Evolutionary conservation across 352 stramenopile species (phyloP).

Genomic region (Globisporangium recalcitrans): DNA sequence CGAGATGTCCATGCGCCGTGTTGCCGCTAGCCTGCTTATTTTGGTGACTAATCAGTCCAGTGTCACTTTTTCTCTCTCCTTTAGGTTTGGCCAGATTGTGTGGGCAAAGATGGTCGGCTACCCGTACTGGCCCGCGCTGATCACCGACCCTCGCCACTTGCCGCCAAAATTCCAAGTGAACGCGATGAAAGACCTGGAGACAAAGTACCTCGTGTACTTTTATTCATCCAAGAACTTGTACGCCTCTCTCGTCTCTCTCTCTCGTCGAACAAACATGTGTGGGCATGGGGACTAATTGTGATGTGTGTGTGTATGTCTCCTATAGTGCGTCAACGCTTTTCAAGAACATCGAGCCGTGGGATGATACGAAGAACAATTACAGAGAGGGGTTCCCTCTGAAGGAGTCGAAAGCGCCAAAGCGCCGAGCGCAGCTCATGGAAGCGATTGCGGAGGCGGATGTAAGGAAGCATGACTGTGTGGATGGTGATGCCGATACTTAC

Average conservation of each 20-base stretch:
- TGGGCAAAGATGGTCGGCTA: conserved; percentile 83
- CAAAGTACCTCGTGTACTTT: conserved; percentile 75
- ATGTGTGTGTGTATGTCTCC: neutral
- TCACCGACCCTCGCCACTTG: conserved; percentile 56
- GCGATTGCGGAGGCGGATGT: conserved; percentile 72
- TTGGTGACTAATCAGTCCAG: neutral
- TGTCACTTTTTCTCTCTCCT: neutral
- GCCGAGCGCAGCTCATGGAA: conserved; percentile 52
- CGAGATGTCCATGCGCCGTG: neutral
- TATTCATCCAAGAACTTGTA: conserved; percentile 78
- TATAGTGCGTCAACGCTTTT: conserved; percentile 46
- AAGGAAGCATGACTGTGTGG: conserved; percentile 11
- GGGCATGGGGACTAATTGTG: neutral
- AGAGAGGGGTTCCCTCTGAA: conserved; percentile 54
- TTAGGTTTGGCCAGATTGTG: conserved; percentile 66
- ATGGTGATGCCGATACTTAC: neutral
- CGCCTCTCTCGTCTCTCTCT: neutral
- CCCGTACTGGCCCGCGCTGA: conserved; percentile 76
- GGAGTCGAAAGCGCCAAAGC: conserved; percentile 71
- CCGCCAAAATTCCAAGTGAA: conserved; percentile 35
- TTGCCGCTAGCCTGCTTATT: neutral
- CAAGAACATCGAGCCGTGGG: conserved; percentile 67
- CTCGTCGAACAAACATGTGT: neutral
- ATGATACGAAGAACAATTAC: conserved; percentile 70
- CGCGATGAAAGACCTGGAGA: conserved; percentile 53